A percentile compares a stretch with the other conserved stretches of the same genome.
Evolutionary conservation across 352 stramenopile genomes (phyloP).

Genomic region (Globisporangium polare): DNA sequence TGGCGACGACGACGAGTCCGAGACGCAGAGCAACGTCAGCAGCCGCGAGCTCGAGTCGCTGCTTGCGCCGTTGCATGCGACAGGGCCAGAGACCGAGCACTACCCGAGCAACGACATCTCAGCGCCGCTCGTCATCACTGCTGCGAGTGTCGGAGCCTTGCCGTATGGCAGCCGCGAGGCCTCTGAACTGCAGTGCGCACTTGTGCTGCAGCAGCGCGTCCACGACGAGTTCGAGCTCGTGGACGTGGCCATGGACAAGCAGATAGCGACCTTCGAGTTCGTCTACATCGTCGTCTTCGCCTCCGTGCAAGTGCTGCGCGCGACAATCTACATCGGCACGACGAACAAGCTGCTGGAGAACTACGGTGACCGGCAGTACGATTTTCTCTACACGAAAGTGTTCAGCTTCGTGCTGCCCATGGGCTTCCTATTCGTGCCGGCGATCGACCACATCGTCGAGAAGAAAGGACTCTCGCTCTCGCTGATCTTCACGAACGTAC

Average conservation of each 20-base stretch:
- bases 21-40: slow-evolving; percentile 9
- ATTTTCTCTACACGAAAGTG: slow-evolving; percentile 79
- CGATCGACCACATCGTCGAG: slow-evolving; percentile 83
- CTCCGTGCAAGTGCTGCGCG: slow-evolving; percentile 67
- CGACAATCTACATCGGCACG: slow-evolving; percentile 83
- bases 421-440: slow-evolving; percentile 81
- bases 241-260: slow-evolving; percentile 51
- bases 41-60: slow-evolving; percentile 16
- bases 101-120: slow-evolving; percentile 18
- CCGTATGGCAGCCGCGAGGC: slow-evolving; percentile 4
- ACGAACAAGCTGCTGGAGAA: slow-evolving; percentile 83
- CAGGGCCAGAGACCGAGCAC: slow-evolving; percentile 13
- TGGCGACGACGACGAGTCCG: slow-evolving; percentile 16
- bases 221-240: slow-evolving; percentile 36
- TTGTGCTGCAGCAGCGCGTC: slow-evolving; percentile 7
- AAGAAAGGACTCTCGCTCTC: slow-evolving; percentile 56
- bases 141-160: not conserved
- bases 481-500: slow-evolving; percentile 66
- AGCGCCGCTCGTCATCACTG: not conserved
- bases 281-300: slow-evolving; percentile 70
- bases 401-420: slow-evolving; percentile 84
- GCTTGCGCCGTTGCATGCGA: not conserved
- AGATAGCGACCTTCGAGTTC: slow-evolving; percentile 81
- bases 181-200: not conserved
- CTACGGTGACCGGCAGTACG: slow-evolving; percentile 63